Conservation (phyloP, 192 early-diverging fungal genomes). For the Coemansia guatemalensis region DNA sequence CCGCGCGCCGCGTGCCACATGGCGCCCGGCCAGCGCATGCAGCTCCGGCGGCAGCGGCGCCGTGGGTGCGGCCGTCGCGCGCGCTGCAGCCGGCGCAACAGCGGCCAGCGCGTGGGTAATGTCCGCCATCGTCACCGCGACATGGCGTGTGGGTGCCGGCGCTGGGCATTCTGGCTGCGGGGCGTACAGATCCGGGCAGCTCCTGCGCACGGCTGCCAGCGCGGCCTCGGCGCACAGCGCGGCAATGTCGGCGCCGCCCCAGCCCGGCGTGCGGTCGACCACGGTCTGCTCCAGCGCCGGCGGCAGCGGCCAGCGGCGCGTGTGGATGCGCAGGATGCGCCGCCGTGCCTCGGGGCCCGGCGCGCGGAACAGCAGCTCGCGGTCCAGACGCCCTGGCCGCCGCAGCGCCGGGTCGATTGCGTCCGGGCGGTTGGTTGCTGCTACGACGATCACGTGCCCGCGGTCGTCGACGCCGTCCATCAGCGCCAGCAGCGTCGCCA, state of each 20-base stretch:
- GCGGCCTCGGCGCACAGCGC: conserved; percentile 84
- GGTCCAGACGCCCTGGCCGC: conserved; percentile 91
- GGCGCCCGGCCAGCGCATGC: neutral
- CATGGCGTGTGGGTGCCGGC: conserved; percentile 39
- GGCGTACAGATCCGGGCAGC: conserved; percentile 69
- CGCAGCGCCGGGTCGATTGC: conserved; percentile 90
- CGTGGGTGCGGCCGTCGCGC: neutral
- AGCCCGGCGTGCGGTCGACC: conserved; percentile 81
- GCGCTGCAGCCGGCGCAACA: conserved; percentile 17
- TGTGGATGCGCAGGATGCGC: conserved; percentile 78
- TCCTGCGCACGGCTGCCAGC: conserved; percentile 43
- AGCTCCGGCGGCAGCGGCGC: conserved; percentile 8
- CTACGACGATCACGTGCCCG: conserved; percentile 93
- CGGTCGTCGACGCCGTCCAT: conserved; percentile 94
- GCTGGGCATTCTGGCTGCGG: conserved; percentile 30
- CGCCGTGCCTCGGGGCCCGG: conserved; percentile 68
- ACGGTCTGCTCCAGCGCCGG: conserved; percentile 46
- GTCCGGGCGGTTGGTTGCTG: conserved; percentile 97
- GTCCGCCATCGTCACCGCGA: conserved; percentile 60
- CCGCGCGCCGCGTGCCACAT: conserved; percentile 1
- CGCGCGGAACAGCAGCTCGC: conserved; percentile 88
- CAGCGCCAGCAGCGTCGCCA: conserved; percentile 89
- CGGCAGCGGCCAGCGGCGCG: conserved; percentile 59
- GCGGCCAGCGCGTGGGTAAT: conserved; percentile 48
- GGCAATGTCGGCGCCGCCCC: conserved; percentile 94